These are phyloP conservation scores for Eleusine indica DNA, from an alignment of 176 grass and related monocot species.

Conservation along the genomic window DNA sequence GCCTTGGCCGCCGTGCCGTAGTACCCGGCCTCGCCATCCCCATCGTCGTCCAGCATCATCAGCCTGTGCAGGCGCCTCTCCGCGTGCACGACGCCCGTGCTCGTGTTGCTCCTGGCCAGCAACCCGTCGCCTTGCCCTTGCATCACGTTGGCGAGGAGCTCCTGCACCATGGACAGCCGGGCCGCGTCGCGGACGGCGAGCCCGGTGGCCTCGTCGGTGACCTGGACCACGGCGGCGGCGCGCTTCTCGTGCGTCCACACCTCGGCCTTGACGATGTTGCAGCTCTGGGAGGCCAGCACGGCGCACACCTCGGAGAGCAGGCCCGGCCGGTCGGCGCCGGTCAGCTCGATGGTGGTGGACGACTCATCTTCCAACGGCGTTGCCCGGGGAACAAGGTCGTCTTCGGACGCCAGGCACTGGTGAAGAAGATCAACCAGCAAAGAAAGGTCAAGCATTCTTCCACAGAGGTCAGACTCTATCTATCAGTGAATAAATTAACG, in stretches of 20 bases:
- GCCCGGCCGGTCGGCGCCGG: conserved; percentile 56
- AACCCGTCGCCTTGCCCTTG: conserved; percentile 44
- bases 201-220: conserved; percentile 52
- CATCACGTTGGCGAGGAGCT: conserved; percentile 51
- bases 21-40: background rate
- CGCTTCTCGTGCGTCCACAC: conserved; percentile 66
- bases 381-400: background rate
- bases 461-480: background rate
- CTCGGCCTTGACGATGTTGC: conserved; percentile 55
- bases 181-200: conserved; percentile 30
- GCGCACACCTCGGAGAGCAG: conserved; percentile 66
- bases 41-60: conserved; percentile 43
- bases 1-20: background rate
- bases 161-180: conserved; percentile 43
- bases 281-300: conserved; percentile 52
- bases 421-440: background rate
- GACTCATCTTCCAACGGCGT: background rate
- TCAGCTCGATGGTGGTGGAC: conserved; percentile 54
- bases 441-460: background rate
- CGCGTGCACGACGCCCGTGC: conserved; percentile 28
- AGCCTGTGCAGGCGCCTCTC: conserved; percentile 66
- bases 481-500: background rate
- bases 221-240: conserved; percentile 51
- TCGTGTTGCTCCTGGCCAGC: background rate
- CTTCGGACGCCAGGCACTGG: conserved; percentile 59